Evolutionary conservation across 495 filamentous ascomycete species (phyloP), one percentile per base, ranked within the genome.

Genomic region (Rostrohypoxylon terebratum): DNA sequence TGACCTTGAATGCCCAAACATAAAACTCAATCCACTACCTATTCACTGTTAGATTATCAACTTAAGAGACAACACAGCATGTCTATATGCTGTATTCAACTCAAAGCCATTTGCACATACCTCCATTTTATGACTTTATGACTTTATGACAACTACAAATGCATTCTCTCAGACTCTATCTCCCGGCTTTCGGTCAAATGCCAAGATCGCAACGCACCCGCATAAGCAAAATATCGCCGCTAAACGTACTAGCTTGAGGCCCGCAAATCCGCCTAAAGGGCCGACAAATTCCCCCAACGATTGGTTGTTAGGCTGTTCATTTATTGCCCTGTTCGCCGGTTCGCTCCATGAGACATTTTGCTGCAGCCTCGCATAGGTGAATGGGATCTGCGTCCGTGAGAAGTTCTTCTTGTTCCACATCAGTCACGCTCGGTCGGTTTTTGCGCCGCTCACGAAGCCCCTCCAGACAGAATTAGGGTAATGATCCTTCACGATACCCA

Each of bases 211-310:
- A 61, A 60, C 36, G 55, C 62, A 63, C 58, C 28, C 55, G 58
- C 50, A 62, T 66, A 44, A 57, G 33, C 18, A 50, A 25, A 50
- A 23, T 50, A 50, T 13, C 11, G 65, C 51, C 60, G 34, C 59
- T 69, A 69, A 73, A 62, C 16, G 59, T 57, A 62, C 36, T 63
- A 70, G 23, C 38, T 51, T 6, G 67, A 67, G 72, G 72, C 48
- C 72, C 72, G 72, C 40, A 42, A 74, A 74, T 59, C 72, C 72
- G 72, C 45, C 10, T 70, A 74, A 74, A 70, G 72, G 72, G 63
- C 72, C 72, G 72, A 74, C 54, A 51, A 16, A 47, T 53, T 33
- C 10, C 7, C 7, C 28, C 28, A 4, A 28, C 51, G 59, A 71
- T 68, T 71, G 63, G 71, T 40, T 21, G 28, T 50, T 66, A 68